Conservation (phyloP, 1,284 basidiomycete genomes). For the Ustilago esculenta region DNA sequence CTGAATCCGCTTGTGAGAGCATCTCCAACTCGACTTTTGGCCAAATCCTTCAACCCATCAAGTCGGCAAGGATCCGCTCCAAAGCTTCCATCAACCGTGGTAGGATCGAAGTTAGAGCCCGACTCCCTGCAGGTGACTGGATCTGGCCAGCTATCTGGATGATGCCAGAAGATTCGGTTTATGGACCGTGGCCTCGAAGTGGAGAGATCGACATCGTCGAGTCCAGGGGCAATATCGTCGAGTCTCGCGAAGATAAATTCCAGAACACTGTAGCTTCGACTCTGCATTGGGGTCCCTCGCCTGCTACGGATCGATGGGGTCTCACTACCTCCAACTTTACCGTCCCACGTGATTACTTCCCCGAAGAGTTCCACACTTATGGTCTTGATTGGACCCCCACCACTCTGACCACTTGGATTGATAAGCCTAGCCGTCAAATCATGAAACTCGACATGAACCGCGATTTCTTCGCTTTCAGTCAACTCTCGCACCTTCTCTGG, state of each 20-base stretch:
- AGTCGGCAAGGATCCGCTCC: constrained; percentile 81
- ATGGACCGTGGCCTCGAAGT: constrained; percentile 81
- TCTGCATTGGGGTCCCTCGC: constrained; percentile 21
- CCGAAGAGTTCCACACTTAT: constrained; percentile 79
- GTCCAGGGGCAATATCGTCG: constrained; percentile 67
- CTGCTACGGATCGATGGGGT: constrained; percentile 24
- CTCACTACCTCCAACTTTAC: constrained; percentile 72
- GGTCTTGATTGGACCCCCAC: constrained; percentile 81
- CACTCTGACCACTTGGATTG: constrained; percentile 75
- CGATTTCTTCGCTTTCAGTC: constrained; percentile 77
- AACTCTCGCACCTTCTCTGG: constrained; percentile 76
- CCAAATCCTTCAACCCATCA: constrained; percentile 78
- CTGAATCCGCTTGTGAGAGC: constrained; percentile 68
- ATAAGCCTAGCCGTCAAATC: constrained; percentile 74
- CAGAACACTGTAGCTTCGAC: constrained; percentile 24
- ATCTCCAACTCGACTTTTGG: constrained; percentile 68
- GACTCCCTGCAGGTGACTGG: constrained; percentile 78
- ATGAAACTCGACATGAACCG: constrained; percentile 70
- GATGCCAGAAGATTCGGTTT: constrained; percentile 76
- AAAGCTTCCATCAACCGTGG: constrained; percentile 79
- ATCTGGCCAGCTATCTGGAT: constrained; percentile 87
- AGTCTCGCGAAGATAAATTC: constrained; percentile 76
- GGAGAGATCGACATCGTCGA: constrained; percentile 84
- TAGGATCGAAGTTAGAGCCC: constrained; percentile 81
- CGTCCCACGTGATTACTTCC: constrained; percentile 76